Evolutionary conservation across 768 basidiomycete genomes (phyloP), one percentile per base, ranked within the genome.

Genomic region (Dentipellis fragilis): DNA sequence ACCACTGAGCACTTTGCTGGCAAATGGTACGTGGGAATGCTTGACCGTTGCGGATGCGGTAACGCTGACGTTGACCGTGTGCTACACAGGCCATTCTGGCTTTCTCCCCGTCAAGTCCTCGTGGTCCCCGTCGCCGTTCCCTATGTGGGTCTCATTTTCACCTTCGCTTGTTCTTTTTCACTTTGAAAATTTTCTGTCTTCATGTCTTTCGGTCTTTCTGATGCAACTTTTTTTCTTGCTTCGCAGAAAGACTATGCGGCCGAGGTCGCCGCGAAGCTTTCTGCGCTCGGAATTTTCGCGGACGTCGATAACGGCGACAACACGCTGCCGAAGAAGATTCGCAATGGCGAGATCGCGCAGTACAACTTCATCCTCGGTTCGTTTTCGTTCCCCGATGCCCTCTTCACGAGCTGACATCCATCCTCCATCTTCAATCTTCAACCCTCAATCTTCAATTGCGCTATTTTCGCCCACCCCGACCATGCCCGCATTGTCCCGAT

Each of bases 1-100:
- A 84, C 94, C 59, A 97, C 93, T 3, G 96, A 99, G 68, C 93
- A 97, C 66, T 94, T 92, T 65, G 95, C 85, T 46, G 96, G 96
- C 10, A 98, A 97, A 74, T 99, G 96, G 95, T 90, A 63, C 37
- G 81, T 73, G 10, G 29, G 10, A 5, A 0, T 14, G 29, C 48
- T n/a, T 4, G 5, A 17, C 14, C 11, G 14, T 22, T 14, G 6
- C 17, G 22, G 17, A 29, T 34, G 21, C 8, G 48, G n/a, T n/a
- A 9, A 16, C 19, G 42, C 10, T 45, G 42, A 49, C 48, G 19
- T 6, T 19, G 48, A 17, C 47, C 8, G 7, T 21, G 16, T 22
- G 35, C n/a, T 51, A 38, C 55, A 19, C 58, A 92, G 91, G 92
- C 96, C 96, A 2, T 96, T 98, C 79, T 99, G 96, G 96, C 65